Conservation (phyloP, 257 asterid genomes). For the Jacaranda copaia region DNA sequence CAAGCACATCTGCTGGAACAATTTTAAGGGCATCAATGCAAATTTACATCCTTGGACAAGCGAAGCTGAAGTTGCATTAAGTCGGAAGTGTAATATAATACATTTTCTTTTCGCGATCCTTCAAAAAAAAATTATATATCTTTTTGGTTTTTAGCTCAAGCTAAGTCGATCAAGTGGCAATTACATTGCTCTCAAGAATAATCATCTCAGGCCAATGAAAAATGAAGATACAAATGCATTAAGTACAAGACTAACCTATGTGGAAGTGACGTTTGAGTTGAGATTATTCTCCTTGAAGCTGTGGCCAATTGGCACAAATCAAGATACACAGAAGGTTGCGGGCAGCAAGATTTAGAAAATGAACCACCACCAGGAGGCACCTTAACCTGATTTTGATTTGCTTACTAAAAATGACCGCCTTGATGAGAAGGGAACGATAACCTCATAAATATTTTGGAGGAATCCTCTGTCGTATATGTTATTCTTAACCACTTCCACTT, state of each 20-base stretch:
- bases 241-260: not conserved
- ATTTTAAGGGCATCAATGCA: too few relatives aligned
- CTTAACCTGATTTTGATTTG: slow-evolving; percentile 70
- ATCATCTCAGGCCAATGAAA: too few relatives aligned
- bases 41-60: too few relatives aligned
- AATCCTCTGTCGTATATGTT: slow-evolving; percentile 79
- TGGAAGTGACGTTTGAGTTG: slow-evolving; percentile 23
- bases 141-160: not conserved
- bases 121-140: not conserved
- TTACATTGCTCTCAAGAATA: too few relatives aligned
- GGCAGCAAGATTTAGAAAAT: slow-evolving; percentile 16
- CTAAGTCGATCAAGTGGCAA: slow-evolving; percentile 2
- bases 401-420: slow-evolving; percentile 59
- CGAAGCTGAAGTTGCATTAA: not conserved
- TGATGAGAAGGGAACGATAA: slow-evolving; percentile 74
- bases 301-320: slow-evolving; percentile 27
- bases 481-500: slow-evolving; percentile 63
- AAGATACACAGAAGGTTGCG: slow-evolving; percentile 19
- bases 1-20: slow-evolving; percentile 23
- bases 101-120: not conserved
- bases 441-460: slow-evolving; percentile 64
- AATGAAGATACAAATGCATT: too few relatives aligned
- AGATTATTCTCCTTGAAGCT: slow-evolving; percentile 13
- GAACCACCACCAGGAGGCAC: slow-evolving; percentile 23
- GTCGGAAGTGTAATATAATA: slow-evolving; percentile 4